Evolutionary conservation across 768 basidiomycete species (phyloP), one percentile per base, ranked within the genome.

Genomic region (Tulasnella sp.): DNA sequence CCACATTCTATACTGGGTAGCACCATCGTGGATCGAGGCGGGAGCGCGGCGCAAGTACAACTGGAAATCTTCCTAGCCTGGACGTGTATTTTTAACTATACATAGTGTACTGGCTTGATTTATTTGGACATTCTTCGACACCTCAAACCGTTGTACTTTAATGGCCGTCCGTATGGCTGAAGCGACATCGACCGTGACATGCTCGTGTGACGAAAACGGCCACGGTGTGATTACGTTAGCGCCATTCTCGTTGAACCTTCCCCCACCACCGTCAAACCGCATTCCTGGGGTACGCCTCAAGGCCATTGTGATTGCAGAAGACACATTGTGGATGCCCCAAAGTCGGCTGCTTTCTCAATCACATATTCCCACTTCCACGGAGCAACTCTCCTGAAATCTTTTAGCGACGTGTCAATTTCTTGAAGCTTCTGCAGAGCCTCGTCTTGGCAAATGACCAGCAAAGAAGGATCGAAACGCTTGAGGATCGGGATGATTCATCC

Each of bases 401-500:
- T 35, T 13, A 67, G 32, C 61, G 61, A 67, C 61, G 61, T 67
- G 61, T 67, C 61, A 67, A 26, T 18, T 29, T 23, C 61, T 35
- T 32, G n/a, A 26, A 61, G 3, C 57, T n/a, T n/a, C n/a, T 7
- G 6, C 5, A 61, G 13, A 26, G 57, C 29, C n/a, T 29, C 57
- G 7, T 13, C n/a, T 10, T 35, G 11, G 29, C 26, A 18, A 16
- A 67, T 67, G 61, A 16, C 61, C 32, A 16, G 32, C 29, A 67
- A 29, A 67, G 32, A 67, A 67, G 61, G 32, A 67, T 67, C 32
- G 61, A 15, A 32, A 16, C 5, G 29, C 5, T 81, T 86, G 46
- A 79, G 85, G 55, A 82, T 98, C 79, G 95, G 93, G 5, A 95
- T 98, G 84, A 87, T 98, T 76, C 96, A 98, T 83, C 96, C 96